Base-by-base conservation (phyloP, 257 asterid species). In the Galeopsis tetrahit region DNA sequence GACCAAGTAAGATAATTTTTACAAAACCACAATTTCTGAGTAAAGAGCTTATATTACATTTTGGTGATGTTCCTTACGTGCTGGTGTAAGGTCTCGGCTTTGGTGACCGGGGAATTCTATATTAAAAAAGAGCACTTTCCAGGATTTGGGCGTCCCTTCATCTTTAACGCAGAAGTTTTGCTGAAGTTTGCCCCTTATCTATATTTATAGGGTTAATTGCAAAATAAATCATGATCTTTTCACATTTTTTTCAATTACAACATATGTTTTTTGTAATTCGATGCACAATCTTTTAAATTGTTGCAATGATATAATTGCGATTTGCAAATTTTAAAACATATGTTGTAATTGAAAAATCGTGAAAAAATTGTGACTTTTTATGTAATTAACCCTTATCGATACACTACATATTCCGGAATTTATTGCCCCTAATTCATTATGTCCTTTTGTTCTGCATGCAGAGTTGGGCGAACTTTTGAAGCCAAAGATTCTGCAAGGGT, bases 101-200 rank as follows among this genome's bases (percentile, higher is more conserved):
- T 92, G 92, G 92, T 95, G 82, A 95, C 99, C 6, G 97, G 93
- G 64, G 97, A 90, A 69, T 92, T 90, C 85, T 95, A 95, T 74
- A 92, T 88, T 65, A 92, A 87, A 78, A 92, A 78, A 82, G 99
- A 92, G 86, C 98, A 95, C 84, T 95, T 95, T 82, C 98, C 97
- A 32, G 98, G 98, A 78, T 95, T 95, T 32, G 98, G 97, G 60
- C 91, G 98, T 68, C 99, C 97, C 49, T 92, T 84, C 66, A 94
- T 90, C 68, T 87, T 88, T 65, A 90, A 90, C 56, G 93, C 98
- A 13, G 82, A 92, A 87, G 82, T 92, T 81, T 13, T 95, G 70
- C 84, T 84, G 69, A 92, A 87, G 99, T 94, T 63, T 34, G 92
- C 66, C 75, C 74, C 46, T 65, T 40, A 7, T 59, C 66, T 31